These are phyloP conservation scores for Ambrosia hybrid DNA, from an alignment of 140 eudicot genomes.

Conservation along the genomic window DNA sequence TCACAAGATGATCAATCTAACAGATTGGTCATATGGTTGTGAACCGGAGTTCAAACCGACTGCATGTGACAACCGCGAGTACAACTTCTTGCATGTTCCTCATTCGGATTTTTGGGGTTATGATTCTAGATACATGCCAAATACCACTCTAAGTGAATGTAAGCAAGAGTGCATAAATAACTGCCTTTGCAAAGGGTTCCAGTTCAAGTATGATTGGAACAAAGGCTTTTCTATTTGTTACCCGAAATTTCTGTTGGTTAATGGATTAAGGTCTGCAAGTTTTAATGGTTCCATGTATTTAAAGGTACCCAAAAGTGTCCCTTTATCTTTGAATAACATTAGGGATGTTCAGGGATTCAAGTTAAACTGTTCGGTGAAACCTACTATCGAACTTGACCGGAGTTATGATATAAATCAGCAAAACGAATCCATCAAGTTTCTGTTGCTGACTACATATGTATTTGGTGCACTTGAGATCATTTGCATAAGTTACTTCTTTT, in stretches of 20 bases:
- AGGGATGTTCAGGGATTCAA: background rate
- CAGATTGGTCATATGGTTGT: conserved; percentile 36
- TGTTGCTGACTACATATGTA: conserved; percentile 27
- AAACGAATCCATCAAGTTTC: conserved; percentile 20
- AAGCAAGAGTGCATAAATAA: conserved; percentile 29
- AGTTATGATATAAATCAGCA: conserved; percentile 26
- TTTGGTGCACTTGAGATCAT: conserved; percentile 45
- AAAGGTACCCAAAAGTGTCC: conserved; percentile 24
- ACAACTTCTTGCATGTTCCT: conserved; percentile 32
- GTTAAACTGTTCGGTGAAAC: conserved; percentile 23
- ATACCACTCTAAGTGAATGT: conserved; percentile 40
- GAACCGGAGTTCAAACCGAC: conserved; percentile 29
- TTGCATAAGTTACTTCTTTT: conserved; percentile 26
- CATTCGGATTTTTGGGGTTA: conserved; percentile 48
- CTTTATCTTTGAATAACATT: background rate
- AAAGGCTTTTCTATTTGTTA: conserved; percentile 35
- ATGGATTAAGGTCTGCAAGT: conserved; percentile 27
- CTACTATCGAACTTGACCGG: conserved; percentile 24
- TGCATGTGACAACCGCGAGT: conserved; percentile 25
- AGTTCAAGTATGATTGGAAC: conserved; percentile 21
- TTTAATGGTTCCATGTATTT: conserved; percentile 34
- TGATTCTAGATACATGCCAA: conserved; percentile 28
- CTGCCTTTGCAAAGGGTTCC: conserved; percentile 53
- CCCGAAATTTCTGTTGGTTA: conserved; percentile 36
- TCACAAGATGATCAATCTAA: conserved; percentile 22